Base-by-base conservation (phyloP, 768 basidiomycete species). In the Sistotremastrum suecicum region DNA sequence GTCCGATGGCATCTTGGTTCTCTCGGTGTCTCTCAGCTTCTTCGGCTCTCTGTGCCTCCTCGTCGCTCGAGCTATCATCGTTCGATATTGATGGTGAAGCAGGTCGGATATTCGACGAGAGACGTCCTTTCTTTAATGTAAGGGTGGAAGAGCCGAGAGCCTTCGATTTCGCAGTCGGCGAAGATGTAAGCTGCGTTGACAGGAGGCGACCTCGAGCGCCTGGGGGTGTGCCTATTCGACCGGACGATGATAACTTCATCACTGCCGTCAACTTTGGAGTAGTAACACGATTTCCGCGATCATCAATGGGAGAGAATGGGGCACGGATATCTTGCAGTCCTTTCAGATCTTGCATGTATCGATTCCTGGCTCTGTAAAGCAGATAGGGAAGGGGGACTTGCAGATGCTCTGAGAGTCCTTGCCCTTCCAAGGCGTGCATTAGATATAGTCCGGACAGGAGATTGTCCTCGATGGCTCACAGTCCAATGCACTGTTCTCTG, bases 291-390 rank as follows among this genome's bases (percentile, higher is more conserved):
- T 51, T 6, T 42, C 28, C 5, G 45, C 37, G 12, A 34, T 40
- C 29, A 44, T 32, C 3, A 39, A 31, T 9, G 50, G 49, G 35
- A 67, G 56, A 5, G 69, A 57, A 40, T 66, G 67, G 7, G 62
- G 77, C 80, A 38, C 71, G 73, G 34, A 83, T 76, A 51, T 79
- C 80, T 54, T 83, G 80, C 41, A 89, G 58, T 1, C 83, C 82
- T 36, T 82, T 76, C 32, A 90, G 74, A 56, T 87, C 87, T 60
- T 89, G 81, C 58, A 89, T 85, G 46, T 84, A 89, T 50, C 87
- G 71, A 8, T 78, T 79, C 58, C 87, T 83, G 9, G 84, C 84
- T 20, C 87, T 75, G 55, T 87, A 87, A 7, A 90, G 72, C 31
- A 90, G 70, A 59, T 88, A 90, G 0, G 87, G 87, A 4, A 90